phyloP scores from a whole-genome alignment of 192 early-diverging fungal genomes.

The Linnemannia zychae region DNA sequence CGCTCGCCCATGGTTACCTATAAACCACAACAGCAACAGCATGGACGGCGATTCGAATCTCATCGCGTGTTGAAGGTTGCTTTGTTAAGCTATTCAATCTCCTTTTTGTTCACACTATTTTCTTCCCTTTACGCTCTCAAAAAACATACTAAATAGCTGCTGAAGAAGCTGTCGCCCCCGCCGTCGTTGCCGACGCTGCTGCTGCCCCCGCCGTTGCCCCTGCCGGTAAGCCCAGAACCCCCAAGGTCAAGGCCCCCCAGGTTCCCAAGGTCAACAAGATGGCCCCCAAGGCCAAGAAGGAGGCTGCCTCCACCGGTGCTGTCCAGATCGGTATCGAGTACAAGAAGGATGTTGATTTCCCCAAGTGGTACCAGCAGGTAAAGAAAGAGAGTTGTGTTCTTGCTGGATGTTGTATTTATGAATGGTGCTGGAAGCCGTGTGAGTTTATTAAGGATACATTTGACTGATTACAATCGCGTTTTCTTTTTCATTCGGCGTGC shows the following conservation, averaged over 20 bases:
- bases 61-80: not conserved
- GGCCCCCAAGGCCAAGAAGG: conserved; percentile 60
- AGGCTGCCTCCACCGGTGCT: conserved; percentile 65
- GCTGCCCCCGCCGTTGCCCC: conserved; percentile 73
- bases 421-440: not conserved
- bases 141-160: conserved; percentile 59
- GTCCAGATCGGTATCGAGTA: conserved; percentile 88
- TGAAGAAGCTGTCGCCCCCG: conserved; percentile 77
- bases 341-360: conserved; percentile 92
- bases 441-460: no score
- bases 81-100: conserved; percentile 1
- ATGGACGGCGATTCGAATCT: not conserved
- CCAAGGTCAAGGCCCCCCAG: conserved; percentile 58
- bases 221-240: conserved; percentile 58
- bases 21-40: not conserved
- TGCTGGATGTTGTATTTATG: not conserved
- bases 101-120: not conserved
- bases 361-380: conserved; percentile 94
- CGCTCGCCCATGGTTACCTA: not conserved
- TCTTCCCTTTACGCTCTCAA: not conserved
- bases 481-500: not conserved
- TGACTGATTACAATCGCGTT: not conserved
- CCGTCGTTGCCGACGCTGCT: conserved; percentile 41
- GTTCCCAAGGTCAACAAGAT: conserved; percentile 59
- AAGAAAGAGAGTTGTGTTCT: not conserved